Conservation (phyloP, 192 early-diverging fungal species). For the Gonapodya prolifera region DNA sequence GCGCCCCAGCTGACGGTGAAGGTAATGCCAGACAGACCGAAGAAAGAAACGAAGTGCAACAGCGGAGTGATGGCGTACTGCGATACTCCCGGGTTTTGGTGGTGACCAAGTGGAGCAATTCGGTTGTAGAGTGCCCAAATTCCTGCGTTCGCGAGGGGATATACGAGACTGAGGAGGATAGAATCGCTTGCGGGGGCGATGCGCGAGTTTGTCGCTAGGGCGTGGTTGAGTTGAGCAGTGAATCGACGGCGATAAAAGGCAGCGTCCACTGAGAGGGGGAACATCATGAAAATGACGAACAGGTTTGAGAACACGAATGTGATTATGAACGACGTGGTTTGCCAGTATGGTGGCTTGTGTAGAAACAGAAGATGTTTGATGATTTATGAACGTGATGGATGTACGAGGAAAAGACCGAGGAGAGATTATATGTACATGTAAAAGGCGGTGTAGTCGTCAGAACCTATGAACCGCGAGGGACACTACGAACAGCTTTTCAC, state of each 20-base stretch:
- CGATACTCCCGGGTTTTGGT: not conserved
- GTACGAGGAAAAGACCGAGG: too few relatives aligned
- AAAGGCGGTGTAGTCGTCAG: not conserved
- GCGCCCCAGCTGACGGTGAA: not conserved
- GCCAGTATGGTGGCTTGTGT: not conserved
- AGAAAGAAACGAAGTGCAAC: not conserved
- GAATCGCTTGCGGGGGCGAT: not conserved
- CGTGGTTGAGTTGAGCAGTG: not conserved
- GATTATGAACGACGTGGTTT: not conserved
- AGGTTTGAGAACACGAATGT: not conserved
- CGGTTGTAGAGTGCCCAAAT: not conserved
- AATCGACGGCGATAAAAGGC: not conserved
- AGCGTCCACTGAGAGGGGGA: not conserved
- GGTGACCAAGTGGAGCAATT: not conserved
- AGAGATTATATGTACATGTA: not conserved
- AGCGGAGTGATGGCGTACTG: not conserved
- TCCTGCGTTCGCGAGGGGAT: not conserved
- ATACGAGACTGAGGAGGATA: not conserved
- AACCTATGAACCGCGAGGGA: not conserved
- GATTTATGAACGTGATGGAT: too few relatives aligned
- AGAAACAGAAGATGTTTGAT: too few relatives aligned
- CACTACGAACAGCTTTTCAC: too few relatives aligned
- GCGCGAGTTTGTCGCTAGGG: not conserved
- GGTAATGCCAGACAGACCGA: not conserved
- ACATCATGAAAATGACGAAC: not conserved